Base-by-base conservation (phyloP, 2,329 filamentous ascomycete species). In the Phialophora macrospora region DNA sequence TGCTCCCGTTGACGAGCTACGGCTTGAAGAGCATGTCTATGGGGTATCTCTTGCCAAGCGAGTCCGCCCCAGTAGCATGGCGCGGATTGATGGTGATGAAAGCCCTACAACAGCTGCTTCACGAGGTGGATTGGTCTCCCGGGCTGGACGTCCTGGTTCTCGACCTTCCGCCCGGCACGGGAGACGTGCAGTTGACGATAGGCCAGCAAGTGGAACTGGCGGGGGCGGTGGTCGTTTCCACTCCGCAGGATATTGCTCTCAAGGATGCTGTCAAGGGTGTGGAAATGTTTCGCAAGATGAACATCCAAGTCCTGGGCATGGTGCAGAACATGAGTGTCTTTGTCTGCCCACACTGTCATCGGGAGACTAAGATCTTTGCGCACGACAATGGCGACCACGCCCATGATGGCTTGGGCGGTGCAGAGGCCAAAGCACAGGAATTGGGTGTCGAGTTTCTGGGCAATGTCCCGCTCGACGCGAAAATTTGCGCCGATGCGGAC, bases 21-120 rank as follows among this genome's bases (percentile, higher is more conserved):
- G 95, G 95, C 48, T 85, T 99, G 63, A 96, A 96, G 79, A 96
- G 93, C 62, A 99, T 99, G 95, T 97, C 93, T 0, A 98, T 99
- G 91, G 95, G 95, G 57, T 98, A 97, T 71, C 84, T 99, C 0
- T 88, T 97, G 44, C 77, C 75, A 11, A 26, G 86, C 22, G 89
- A 92, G 70, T 85, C 88, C 11, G 90, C 91, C 4, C 92, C 93
- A 0, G 90, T 99, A 17, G 93, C 95, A 34, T 99, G 95, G 95
- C 88, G 95, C 59, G 95, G 95, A 0, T 85, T 97, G 2, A 97
- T 99, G 93, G 91, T 98, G 14, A 96, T 96, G 84, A 99, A 98
- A 75, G 95, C 95, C 0, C 84, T 99, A 70, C 93, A 97, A 72
- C 95, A 99, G 75, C 87, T 99, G 4, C 85, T 99, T 7, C 94